These are phyloP conservation scores for Trypanosoma melophagium DNA, from an alignment of 208 protist genomes.

Conservation along the genomic window DNA sequence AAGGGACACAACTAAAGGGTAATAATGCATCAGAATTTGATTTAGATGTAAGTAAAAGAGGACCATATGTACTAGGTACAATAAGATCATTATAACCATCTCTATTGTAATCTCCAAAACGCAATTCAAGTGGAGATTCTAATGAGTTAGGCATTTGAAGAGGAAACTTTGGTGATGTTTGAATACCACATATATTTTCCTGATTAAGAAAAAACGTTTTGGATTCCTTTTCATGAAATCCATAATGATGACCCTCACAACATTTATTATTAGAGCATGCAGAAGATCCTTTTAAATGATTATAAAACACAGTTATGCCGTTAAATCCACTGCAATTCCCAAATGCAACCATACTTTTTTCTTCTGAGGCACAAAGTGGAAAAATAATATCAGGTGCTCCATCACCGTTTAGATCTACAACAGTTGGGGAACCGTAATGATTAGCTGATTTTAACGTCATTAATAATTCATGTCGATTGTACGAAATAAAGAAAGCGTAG, in stretches of 20 bases:
- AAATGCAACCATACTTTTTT: background rate
- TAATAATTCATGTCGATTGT: constrained; percentile 13
- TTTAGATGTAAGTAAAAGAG: constrained; percentile 43
- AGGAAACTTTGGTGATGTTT: background rate
- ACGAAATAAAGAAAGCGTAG: constrained; percentile 23
- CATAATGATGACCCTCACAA: constrained; percentile 23
- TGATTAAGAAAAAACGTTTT: constrained; percentile 14
- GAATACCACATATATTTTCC: constrained; percentile 9
- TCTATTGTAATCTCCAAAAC: constrained; percentile 56
- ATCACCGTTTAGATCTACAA: constrained; percentile 57
- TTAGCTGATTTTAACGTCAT: constrained; percentile 14
- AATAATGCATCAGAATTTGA: constrained; percentile 5
- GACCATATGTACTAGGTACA: constrained; percentile 60
- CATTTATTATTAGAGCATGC: constrained; percentile 14
- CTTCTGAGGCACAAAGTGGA: constrained; percentile 27
- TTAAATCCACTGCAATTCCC: constrained; percentile 18
- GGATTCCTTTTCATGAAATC: constrained; percentile 14
- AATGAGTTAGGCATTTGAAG: constrained; percentile 19
- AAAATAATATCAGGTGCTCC: constrained; percentile 53
- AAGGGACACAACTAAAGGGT: constrained; percentile 18
- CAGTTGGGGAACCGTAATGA: constrained; percentile 35
- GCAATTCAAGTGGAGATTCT: constrained; percentile 46
- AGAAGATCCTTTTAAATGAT: constrained; percentile 6
- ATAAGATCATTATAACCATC: constrained; percentile 60
- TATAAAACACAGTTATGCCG: constrained; percentile 18